Percentiles rank a stretch among this genome's conserved stretches.
Evolutionary conservation across 208 protist genomes (phyloP).

Genomic region (Crithidia fasciculata): DNA sequence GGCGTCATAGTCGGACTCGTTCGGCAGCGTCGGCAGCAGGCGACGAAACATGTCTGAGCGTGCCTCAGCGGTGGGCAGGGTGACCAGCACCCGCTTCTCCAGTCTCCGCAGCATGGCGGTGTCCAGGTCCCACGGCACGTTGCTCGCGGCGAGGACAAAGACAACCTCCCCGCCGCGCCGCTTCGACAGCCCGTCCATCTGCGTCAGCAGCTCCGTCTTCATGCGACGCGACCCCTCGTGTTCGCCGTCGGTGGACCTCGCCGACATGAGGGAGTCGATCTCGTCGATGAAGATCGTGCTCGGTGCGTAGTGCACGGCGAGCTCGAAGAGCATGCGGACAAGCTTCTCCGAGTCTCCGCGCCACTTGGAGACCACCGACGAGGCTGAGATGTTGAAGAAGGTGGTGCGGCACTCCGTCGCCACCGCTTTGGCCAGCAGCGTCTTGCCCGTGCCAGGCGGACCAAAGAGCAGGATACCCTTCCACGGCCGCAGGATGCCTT

Average conservation of each 20-base stretch:
- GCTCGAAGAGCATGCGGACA: slow-evolving; percentile 94
- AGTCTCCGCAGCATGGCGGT: slow-evolving; percentile 92
- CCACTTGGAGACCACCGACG: slow-evolving; percentile 97
- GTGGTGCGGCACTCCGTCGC: slow-evolving; percentile 97
- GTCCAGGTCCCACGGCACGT: slow-evolving; percentile 95
- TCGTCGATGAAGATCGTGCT: slow-evolving; percentile 99
- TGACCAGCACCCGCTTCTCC: slow-evolving; percentile 92
- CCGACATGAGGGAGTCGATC: slow-evolving; percentile 97
- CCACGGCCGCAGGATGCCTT: slow-evolving; percentile 94
- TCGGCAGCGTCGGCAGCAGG: slow-evolving; percentile 45
- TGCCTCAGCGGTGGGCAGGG: slow-evolving; percentile 76
- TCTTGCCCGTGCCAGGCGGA: slow-evolving; percentile 98
- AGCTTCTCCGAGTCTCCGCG: slow-evolving; percentile 98
- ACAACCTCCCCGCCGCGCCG: slow-evolving; percentile 81
- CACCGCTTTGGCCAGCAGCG: slow-evolving; percentile 96
- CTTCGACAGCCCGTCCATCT: slow-evolving; percentile 93
- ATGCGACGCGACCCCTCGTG: slow-evolving; percentile 93
- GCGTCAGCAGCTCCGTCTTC: slow-evolving; percentile 94
- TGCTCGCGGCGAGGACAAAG: slow-evolving; percentile 93
- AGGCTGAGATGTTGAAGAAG: slow-evolving; percentile 99
- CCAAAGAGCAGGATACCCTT: slow-evolving; percentile 97
- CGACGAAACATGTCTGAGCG: slow-evolving; percentile 74
- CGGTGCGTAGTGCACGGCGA: slow-evolving; percentile 93
- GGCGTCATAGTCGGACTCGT: slow-evolving; percentile 51
- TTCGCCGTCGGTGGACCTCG: slow-evolving; percentile 94